Base-by-base conservation (phyloP, 2,329 filamentous ascomycete genomes). In the Alternaria hordeiaustralica region DNA sequence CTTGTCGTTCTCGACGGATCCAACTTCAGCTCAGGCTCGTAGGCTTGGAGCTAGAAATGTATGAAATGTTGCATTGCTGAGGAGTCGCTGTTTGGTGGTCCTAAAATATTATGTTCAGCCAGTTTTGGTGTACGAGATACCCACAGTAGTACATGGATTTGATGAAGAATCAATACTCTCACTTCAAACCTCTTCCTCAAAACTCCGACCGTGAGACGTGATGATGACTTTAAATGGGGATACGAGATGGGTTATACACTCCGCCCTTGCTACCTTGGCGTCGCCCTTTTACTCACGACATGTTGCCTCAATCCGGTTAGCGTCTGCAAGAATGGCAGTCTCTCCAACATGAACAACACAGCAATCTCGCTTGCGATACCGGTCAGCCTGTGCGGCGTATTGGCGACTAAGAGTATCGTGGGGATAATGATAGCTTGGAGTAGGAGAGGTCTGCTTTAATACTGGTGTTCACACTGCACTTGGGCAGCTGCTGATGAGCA, bases 1-100 rank as follows among this genome's bases (percentile, higher is more conserved):
- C 85, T 97, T 79, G 84, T 97, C 63, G 87, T 78, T 41, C 74
- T 71, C n/a, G 73, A 78, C 54, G 75, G 78, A 61, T 71, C 68
- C 53, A 73, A 64, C 49, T 74, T 74, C 58, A 73, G 69, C 13
- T 68, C 68, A 55, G 67, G 65, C 50, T 20, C 47, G 20, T 74
- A 73, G 58, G 44, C 10, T 23, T 23, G 5, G n/a, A 33, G 23
- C 44, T 10, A 21, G n/a, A 12, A n/a, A 36, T 53, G 18, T 33
- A 9, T 33, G 54, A 33, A 45, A 44, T 25, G 33, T 58, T 58
- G 46, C 47, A 11, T 55, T 65, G 51, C 49, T 28, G 26, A 60
- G 47, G 44, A 63, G n/a, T 54, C 33, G 45, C 33, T 56, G 33
- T 63, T 59, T 56, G 30, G 58, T 56, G 55, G 30, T 55, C 47